These are phyloP conservation scores for Dendrostoma leiphaemia DNA, from an alignment of 2,329 filamentous ascomycete species.

Conservation along the genomic window DNA sequence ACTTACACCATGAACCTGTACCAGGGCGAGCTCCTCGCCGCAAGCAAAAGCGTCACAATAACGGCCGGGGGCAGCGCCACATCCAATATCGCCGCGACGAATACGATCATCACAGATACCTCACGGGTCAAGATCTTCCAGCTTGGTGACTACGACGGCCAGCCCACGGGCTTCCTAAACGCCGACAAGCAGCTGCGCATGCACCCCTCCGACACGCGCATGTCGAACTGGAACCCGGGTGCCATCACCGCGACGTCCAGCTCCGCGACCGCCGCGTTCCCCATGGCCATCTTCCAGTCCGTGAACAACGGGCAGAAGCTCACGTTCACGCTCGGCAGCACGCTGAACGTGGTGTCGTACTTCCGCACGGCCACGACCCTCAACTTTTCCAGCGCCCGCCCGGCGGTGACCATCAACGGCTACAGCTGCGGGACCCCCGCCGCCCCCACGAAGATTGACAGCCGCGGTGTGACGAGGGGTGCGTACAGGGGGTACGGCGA, in stretches of 20 bases:
- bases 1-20: conserved; percentile 61
- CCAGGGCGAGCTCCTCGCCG: conserved; percentile 56
- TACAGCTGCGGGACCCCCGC: conserved; percentile 47
- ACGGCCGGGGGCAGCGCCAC: conserved; percentile 47
- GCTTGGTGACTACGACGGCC: conserved; percentile 65
- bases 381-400: conserved; percentile 58
- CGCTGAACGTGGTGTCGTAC: conserved; percentile 51
- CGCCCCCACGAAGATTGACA: conserved; percentile 62
- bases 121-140: conserved; percentile 57
- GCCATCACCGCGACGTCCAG: conserved; percentile 60
- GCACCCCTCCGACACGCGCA: conserved; percentile 65
- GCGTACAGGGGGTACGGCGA: conserved; percentile 64
- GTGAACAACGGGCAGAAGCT: conserved; percentile 61
- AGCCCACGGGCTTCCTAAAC: conserved; percentile 64
- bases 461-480: conserved; percentile 62
- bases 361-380: conserved; percentile 65
- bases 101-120: conserved; percentile 39
- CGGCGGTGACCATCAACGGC: conserved; percentile 54
- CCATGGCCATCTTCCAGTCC: conserved; percentile 64
- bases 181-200: conserved; percentile 65
- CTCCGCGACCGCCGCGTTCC: conserved; percentile 51
- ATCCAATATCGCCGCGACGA: conserved; percentile 50
- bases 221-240: conserved; percentile 57
- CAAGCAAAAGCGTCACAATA: conserved; percentile 47
- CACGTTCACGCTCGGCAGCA: conserved; percentile 52